A percentile compares a stretch with the other conserved stretches of the same genome.
These are phyloP conservation scores for Calocybe indica DNA, from an alignment of 768 basidiomycete genomes.

Conservation along the genomic window DNA sequence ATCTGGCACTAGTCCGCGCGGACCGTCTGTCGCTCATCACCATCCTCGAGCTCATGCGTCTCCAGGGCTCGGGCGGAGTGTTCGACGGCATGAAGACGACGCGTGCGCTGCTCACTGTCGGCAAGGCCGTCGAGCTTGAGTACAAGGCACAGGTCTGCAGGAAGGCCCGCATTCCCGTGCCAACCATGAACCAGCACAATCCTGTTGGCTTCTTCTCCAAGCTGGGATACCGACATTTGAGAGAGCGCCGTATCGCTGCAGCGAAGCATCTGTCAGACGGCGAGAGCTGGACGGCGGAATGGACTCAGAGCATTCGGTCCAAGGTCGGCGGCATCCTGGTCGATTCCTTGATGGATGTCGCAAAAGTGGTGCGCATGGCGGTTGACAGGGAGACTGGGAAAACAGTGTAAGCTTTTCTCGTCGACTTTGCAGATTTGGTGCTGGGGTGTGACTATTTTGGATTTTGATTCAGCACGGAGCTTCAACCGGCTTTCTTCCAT, in stretches of 20 bases:
- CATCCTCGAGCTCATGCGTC: slow-evolving; percentile 83
- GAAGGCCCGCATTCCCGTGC: slow-evolving; percentile 50
- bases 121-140: slow-evolving; percentile 84
- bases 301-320: slow-evolving; percentile 75
- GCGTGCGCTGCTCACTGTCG: slow-evolving; percentile 72
- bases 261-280: slow-evolving; percentile 58
- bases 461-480: slow-evolving; percentile 32
- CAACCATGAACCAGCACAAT: slow-evolving; percentile 20
- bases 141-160: slow-evolving; percentile 81
- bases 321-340: slow-evolving; percentile 81
- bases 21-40: slow-evolving; percentile 83
- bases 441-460: too few species aligned
- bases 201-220: slow-evolving; percentile 47
- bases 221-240: slow-evolving; percentile 54
- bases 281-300: slow-evolving; percentile 72
- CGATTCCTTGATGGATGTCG: slow-evolving; percentile 79
- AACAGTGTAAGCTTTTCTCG: slow-evolving; percentile 41
- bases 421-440: background rate
- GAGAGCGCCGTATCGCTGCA: slow-evolving; percentile 60
- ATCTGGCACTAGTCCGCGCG: slow-evolving; percentile 67
- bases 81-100: slow-evolving; percentile 85
- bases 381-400: slow-evolving; percentile 55
- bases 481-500: slow-evolving; percentile 88
- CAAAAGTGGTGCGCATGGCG: slow-evolving; percentile 62
- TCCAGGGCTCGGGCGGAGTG: slow-evolving; percentile 74